Percentiles rank a stretch among this genome's conserved stretches.
Conservation (phyloP, 2,329 filamentous ascomycete species). For the Ceratocystis cubensis region DNA sequence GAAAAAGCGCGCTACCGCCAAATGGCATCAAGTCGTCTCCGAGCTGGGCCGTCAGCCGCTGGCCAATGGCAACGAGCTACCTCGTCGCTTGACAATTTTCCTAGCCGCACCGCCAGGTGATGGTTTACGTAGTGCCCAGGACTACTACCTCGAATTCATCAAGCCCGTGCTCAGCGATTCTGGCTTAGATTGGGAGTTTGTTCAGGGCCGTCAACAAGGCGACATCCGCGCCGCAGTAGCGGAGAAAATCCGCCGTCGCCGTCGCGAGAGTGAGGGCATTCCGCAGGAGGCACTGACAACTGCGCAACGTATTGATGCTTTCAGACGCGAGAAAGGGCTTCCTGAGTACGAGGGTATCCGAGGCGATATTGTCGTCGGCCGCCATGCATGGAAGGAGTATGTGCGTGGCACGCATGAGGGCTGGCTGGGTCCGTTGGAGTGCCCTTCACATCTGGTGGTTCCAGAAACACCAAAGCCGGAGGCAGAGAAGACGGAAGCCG, state of each 20-base stretch:
- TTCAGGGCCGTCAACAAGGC: conserved; percentile 85
- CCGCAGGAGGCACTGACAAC: conserved; percentile 37
- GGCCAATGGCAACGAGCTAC: conserved; percentile 53
- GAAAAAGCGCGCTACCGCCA: conserved; percentile 70
- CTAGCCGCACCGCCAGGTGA: conserved; percentile 79
- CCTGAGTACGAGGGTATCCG: conserved; percentile 58
- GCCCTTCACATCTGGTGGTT: conserved; percentile 36
- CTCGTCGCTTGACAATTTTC: conserved; percentile 74
- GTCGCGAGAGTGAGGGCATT: conserved; percentile 45
- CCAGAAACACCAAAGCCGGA: conserved; percentile 24
- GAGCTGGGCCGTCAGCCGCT: conserved; percentile 70
- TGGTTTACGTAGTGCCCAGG: conserved; percentile 68
- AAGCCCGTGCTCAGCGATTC: conserved; percentile 85
- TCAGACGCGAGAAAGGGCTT: conserved; percentile 55
- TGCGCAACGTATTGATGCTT: conserved; percentile 46
- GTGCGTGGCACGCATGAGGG: conserved; percentile 86
- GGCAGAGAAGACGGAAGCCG: conserved; percentile 26
- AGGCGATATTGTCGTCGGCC: conserved; percentile 79
- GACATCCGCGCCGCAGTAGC: conserved; percentile 79
- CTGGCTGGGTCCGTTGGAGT: conserved; percentile 75
- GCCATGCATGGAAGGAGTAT: conserved; percentile 97
- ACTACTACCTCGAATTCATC: conserved; percentile 91
- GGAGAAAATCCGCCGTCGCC: conserved; percentile 66
- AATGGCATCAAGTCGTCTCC: conserved; percentile 76
- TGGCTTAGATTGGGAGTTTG: conserved; percentile 88